These are phyloP conservation scores for Chalciporus sphaerocephalus DNA, from an alignment of 768 basidiomycete genomes.

Conservation along the genomic window DNA sequence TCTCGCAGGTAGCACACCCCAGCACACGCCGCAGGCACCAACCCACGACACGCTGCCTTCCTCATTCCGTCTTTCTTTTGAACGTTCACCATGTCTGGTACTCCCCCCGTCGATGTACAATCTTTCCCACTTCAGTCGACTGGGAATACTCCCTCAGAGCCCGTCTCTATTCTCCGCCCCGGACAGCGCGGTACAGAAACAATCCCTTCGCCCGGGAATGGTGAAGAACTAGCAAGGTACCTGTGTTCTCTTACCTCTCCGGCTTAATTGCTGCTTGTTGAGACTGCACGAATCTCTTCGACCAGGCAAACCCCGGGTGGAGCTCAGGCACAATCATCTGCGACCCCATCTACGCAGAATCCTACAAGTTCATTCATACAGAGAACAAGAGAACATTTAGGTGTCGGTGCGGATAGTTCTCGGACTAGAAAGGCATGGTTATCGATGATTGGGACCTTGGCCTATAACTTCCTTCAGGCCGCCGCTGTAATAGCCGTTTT, in stretches of 20 bases:
- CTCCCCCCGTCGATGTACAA: slow-evolving; percentile 28
- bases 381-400: slow-evolving; percentile 40
- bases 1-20: slow-evolving; percentile 23
- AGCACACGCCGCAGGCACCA: slow-evolving; percentile 30
- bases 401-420: slow-evolving; percentile 50
- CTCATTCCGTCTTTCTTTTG: slow-evolving; percentile 11
- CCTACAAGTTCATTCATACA: slow-evolving; percentile 19
- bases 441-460: slow-evolving; percentile 47
- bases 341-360: slow-evolving; percentile 4
- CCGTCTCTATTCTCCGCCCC: slow-evolving; percentile 27
- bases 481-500: slow-evolving; percentile 49
- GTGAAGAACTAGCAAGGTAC: slow-evolving; percentile 17
- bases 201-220: slow-evolving; percentile 13
- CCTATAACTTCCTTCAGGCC: slow-evolving; percentile 53
- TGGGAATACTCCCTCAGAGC: slow-evolving; percentile 29
- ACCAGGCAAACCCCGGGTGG: slow-evolving; percentile 19
- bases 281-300: slow-evolving; percentile 25
- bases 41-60: slow-evolving; percentile 16
- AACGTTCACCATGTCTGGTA: slow-evolving; percentile 28
- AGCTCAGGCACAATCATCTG: slow-evolving; percentile 1
- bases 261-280: no score
- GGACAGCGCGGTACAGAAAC: slow-evolving; percentile 22
- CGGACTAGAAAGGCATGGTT: slow-evolving; percentile 50
- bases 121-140: slow-evolving; percentile 35
- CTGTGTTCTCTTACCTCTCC: slow-evolving; percentile 4